phyloP scores from a whole-genome alignment of 306 rosid genomes.

The Malus fusca region DNA sequence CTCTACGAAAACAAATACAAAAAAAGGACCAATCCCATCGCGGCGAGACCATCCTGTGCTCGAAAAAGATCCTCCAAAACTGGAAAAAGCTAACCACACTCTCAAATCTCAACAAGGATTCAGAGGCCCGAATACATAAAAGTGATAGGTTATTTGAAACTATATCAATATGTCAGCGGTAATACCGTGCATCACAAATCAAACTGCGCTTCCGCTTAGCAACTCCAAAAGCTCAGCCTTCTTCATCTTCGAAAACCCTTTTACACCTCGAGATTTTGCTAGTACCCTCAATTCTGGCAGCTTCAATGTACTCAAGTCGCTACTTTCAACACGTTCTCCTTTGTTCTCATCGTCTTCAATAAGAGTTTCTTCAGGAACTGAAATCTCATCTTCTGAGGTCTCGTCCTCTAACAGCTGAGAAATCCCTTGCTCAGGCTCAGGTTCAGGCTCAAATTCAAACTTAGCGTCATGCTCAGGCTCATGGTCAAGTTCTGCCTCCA shows the following conservation, averaged over 20 bases:
- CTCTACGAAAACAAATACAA: neutral
- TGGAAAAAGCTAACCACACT: neutral
- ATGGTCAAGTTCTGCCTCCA: slow-evolving; percentile 34
- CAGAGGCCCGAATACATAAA: neutral
- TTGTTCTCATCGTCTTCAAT: slow-evolving; percentile 19
- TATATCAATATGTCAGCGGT: neutral
- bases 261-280: slow-evolving; percentile 74
- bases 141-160: neutral
- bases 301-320: slow-evolving; percentile 60
- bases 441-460: slow-evolving; percentile 13
- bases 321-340: slow-evolving; percentile 20
- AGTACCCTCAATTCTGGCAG: slow-evolving; percentile 69
- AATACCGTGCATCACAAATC: slow-evolving; percentile 7
- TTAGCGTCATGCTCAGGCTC: neutral
- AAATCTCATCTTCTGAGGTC: slow-evolving; percentile 26
- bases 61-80: slow-evolving; percentile 1
- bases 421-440: slow-evolving; percentile 30
- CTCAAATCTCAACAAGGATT: slow-evolving; percentile 14
- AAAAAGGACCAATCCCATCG: neutral
- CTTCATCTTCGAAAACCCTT: slow-evolving; percentile 89
- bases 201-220: slow-evolving; percentile 37
- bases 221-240: slow-evolving; percentile 64
- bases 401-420: slow-evolving; percentile 43
- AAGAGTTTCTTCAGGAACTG: slow-evolving; percentile 31
- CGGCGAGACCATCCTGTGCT: neutral